Conservation (phyloP, 805 yeast genomes). For the Saccharomycopsis malanga region DNA sequence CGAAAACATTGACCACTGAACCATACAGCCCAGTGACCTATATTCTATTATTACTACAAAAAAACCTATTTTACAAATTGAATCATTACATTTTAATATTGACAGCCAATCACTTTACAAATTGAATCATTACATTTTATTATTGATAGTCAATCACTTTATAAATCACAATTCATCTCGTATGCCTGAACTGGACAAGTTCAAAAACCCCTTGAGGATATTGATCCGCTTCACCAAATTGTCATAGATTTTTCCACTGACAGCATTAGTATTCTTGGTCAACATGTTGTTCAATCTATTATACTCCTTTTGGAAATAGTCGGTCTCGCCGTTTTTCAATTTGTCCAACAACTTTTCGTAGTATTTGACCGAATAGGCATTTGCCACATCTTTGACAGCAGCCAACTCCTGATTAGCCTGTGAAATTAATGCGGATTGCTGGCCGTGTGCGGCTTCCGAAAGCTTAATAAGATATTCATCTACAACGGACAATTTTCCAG, state of each 20-base stretch:
- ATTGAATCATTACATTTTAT: too few species aligned
- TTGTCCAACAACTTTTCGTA: constrained; percentile 43
- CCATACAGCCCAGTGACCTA: too few species aligned
- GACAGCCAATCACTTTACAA: too few species aligned
- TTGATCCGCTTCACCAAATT: constrained; percentile 44
- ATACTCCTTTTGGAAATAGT: constrained; percentile 37
- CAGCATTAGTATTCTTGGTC: constrained; percentile 26
- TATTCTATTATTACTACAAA: too few species aligned
- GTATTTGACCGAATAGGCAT: constrained; percentile 32
- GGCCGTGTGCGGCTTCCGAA: constrained; percentile 25
- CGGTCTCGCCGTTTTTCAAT: constrained; percentile 37
- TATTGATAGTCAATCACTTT: too few species aligned
- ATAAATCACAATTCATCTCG: constrained; percentile 10
- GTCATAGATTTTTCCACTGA: constrained; percentile 39
- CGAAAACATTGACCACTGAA: too few species aligned
- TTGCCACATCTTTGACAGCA: constrained; percentile 25
- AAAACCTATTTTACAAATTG: too few species aligned
- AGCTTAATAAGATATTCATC: constrained; percentile 28
- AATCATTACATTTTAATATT: too few species aligned
- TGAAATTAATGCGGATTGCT: constrained; percentile 25
- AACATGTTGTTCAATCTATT: constrained; percentile 39
- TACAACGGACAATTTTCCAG: constrained; percentile 31
- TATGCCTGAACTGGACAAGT: background rate
- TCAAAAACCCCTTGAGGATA: constrained; percentile 30
- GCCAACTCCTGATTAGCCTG: constrained; percentile 32